Conservation (phyloP, 495 filamentous ascomycete genomes). For the Sphaerosporella brunnea region DNA sequence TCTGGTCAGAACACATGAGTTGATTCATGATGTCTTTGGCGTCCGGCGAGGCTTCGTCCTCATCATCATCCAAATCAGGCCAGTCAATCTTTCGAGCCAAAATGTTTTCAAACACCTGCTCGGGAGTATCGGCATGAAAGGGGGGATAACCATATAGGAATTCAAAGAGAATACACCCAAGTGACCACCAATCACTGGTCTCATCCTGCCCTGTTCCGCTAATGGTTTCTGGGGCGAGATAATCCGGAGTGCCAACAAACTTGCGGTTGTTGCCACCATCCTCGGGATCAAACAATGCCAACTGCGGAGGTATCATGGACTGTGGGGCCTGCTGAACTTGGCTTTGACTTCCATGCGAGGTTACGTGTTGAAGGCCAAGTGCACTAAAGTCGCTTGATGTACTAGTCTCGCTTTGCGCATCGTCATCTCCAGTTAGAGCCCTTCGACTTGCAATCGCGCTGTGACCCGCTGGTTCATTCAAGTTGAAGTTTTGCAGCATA, state of each 20-base stretch:
- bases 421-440: slow-evolving; percentile 38
- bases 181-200: slow-evolving; percentile 98
- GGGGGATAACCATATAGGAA: slow-evolving; percentile 85
- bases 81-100: slow-evolving; percentile 73
- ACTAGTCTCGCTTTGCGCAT: slow-evolving; percentile 37
- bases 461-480: slow-evolving; percentile 39
- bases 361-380: slow-evolving; percentile 25
- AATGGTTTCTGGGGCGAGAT: slow-evolving; percentile 92
- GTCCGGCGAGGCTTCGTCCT: slow-evolving; percentile 56
- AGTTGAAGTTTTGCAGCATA: slow-evolving; percentile 68
- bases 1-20: slow-evolving; percentile 66
- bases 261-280: slow-evolving; percentile 79
- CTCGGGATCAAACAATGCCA: slow-evolving; percentile 91
- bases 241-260: slow-evolving; percentile 95
- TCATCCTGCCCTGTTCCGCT: slow-evolving; percentile 89
- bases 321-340: slow-evolving; percentile 39
- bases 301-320: slow-evolving; percentile 79
- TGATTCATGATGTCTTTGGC: slow-evolving; percentile 86
- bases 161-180: slow-evolving; percentile 94
- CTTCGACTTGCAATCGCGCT: slow-evolving; percentile 23
- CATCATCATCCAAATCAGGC: slow-evolving; percentile 50
- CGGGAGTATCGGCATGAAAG: slow-evolving; percentile 78
- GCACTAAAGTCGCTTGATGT: slow-evolving; percentile 26
- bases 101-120: slow-evolving; percentile 94
- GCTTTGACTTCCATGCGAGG: slow-evolving; percentile 23